Conservation (phyloP, 345 rosid genomes). For the Rubroshorea leprosula region DNA sequence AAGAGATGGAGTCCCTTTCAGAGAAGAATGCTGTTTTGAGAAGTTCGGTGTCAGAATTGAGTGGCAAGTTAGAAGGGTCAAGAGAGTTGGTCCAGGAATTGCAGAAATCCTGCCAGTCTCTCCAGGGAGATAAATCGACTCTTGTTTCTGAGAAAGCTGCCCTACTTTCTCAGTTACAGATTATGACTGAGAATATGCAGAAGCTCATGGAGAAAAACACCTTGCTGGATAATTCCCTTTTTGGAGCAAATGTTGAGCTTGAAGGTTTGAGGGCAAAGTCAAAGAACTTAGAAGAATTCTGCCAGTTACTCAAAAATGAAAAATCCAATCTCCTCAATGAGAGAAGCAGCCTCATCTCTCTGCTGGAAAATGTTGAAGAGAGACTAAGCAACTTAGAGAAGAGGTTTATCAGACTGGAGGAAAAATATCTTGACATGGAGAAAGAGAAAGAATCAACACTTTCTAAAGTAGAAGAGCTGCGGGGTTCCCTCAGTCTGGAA, state of each 20-base stretch:
- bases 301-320: slow-evolving; percentile 60
- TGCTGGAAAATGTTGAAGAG: slow-evolving; percentile 51
- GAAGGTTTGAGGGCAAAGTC: slow-evolving; percentile 61
- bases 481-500: slow-evolving; percentile 49
- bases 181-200: slow-evolving; percentile 69
- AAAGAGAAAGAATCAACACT: slow-evolving; percentile 55
- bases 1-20: slow-evolving; percentile 40
- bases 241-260: slow-evolving; percentile 69
- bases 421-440: slow-evolving; percentile 54
- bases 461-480: slow-evolving; percentile 59
- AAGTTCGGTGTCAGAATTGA: slow-evolving; percentile 64
- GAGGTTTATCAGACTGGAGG: slow-evolving; percentile 59
- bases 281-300: slow-evolving; percentile 69
- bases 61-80: slow-evolving; percentile 63
- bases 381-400: slow-evolving; percentile 62
- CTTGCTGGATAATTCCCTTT: slow-evolving; percentile 45
- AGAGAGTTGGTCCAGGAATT: slow-evolving; percentile 48
- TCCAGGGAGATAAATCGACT: slow-evolving; percentile 62
- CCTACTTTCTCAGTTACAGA: slow-evolving; percentile 73
- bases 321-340: slow-evolving; percentile 52
- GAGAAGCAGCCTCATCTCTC: slow-evolving; percentile 49
- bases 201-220: slow-evolving; percentile 57
- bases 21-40: slow-evolving; percentile 58
- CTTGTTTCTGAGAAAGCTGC: slow-evolving; percentile 66
- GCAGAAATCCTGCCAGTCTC: slow-evolving; percentile 56